Conservation (phyloP, 352 stramenopile genomes). For the Globisporangium viniferum region DNA sequence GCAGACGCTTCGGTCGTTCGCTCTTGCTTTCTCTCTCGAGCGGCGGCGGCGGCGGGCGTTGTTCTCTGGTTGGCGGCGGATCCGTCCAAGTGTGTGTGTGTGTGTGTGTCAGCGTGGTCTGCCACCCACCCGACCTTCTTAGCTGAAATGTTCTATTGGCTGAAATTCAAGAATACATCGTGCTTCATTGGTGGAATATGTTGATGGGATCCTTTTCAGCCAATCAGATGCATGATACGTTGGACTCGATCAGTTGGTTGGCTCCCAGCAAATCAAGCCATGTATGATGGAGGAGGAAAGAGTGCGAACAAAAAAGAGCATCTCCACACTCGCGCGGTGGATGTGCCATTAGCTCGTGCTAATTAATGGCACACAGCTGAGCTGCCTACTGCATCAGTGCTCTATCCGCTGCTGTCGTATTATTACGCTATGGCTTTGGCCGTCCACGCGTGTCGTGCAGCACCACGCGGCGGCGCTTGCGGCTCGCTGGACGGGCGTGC, state of each 20-base stretch:
- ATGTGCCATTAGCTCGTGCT: background rate
- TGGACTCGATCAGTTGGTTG: background rate
- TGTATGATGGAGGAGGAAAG: background rate
- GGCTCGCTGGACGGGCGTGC: background rate
- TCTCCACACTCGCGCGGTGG: background rate
- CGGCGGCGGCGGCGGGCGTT: background rate
- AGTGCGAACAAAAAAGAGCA: background rate
- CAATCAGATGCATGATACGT: slow-evolving; percentile 3
- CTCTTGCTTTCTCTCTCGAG: background rate
- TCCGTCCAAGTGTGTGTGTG: slow-evolving; percentile 1
- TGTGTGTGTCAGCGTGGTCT: background rate
- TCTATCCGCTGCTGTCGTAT: background rate
- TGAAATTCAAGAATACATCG: background rate
- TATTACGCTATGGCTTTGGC: background rate
- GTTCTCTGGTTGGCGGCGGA: slow-evolving; percentile 1
- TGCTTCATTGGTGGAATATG: slow-evolving; percentile 5
- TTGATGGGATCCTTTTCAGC: background rate
- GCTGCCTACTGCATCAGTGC: background rate
- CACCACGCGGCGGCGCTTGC: slow-evolving; percentile 5
- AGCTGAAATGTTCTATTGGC: background rate
- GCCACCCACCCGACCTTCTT: background rate
- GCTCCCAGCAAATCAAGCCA: slow-evolving; percentile 10
- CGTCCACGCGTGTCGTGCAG: slow-evolving; percentile 6
- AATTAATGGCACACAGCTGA: no score
- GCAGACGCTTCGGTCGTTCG: background rate